Conservation (phyloP, 2,329 filamentous ascomycete genomes). For the Alternaria gaisen region DNA sequence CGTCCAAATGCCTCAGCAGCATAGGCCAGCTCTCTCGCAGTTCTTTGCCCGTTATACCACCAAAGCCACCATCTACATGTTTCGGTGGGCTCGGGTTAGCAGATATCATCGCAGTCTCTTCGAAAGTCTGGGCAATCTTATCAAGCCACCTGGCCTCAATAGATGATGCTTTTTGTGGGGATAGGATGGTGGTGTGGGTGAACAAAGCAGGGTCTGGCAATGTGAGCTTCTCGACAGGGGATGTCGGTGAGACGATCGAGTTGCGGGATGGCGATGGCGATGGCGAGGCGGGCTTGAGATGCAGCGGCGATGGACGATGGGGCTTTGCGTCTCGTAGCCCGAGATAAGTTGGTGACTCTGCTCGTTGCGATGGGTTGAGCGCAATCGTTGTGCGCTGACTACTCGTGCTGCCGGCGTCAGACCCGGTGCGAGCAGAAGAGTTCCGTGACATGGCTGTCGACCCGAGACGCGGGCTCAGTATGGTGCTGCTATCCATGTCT, state of each 20-base stretch:
- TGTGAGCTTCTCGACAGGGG: constrained; percentile 26
- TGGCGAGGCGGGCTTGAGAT: constrained; percentile 44
- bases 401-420: constrained; percentile 49
- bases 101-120: constrained; percentile 49
- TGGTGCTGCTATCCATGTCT: constrained; percentile 40
- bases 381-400: constrained; percentile 49
- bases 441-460: constrained; percentile 33
- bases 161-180: constrained; percentile 80
- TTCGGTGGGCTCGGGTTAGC: constrained; percentile 37
- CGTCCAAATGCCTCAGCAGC: constrained; percentile 88
- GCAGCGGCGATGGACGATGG: constrained; percentile 45
- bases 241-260: constrained; percentile 27
- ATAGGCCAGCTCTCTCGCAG: constrained; percentile 74
- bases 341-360: constrained; percentile 35
- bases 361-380: constrained; percentile 29
- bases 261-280: constrained; percentile 41
- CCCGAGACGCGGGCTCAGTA: constrained; percentile 37
- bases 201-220: constrained; percentile 35
- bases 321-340: constrained; percentile 31
- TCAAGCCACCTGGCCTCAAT: constrained; percentile 77
- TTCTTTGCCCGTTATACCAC: constrained; percentile 34
- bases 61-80: constrained; percentile 21
- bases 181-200: constrained; percentile 64
- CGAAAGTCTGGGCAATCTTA: constrained; percentile 47
- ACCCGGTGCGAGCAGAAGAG: constrained; percentile 38